Evolutionary conservation across 2,329 filamentous ascomycete species (phyloP).

Genomic region (Fusarium sp.): DNA sequence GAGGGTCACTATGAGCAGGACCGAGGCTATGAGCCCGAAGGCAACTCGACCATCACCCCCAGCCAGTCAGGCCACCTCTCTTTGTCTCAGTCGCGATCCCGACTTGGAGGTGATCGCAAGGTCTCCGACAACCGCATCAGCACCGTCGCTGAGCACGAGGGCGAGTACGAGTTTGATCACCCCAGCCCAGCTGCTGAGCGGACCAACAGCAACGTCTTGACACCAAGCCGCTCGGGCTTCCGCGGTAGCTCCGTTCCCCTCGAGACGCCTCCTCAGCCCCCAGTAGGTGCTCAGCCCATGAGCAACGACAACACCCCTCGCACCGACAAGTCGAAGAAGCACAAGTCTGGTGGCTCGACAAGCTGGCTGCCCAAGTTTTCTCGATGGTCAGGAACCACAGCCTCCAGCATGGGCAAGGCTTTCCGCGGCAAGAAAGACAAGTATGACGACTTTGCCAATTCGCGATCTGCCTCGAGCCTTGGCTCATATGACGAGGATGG

Average conservation of each 20-base stretch:
- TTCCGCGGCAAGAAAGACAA: conserved; percentile 74
- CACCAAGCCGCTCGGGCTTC: conserved; percentile 65
- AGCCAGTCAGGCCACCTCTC: conserved; percentile 83
- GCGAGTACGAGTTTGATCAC: conserved; percentile 73
- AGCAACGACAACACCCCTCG: conserved; percentile 84
- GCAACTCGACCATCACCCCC: conserved; percentile 75
- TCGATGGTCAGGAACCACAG: conserved; percentile 96
- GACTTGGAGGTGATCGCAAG: conserved; percentile 64
- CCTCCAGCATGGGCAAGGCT: conserved; percentile 85
- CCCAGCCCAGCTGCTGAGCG: conserved; percentile 55
- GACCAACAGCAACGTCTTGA: conserved; percentile 66
- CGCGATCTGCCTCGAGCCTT: conserved; percentile 82
- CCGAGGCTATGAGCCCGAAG: conserved; percentile 85
- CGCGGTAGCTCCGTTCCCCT: conserved; percentile 67
- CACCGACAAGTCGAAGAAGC: conserved; percentile 83
- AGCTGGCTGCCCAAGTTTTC: conserved; percentile 91
- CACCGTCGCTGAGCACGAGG: conserved; percentile 86
- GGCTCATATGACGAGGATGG: conserved; percentile 71
- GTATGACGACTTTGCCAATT: conserved; percentile 71
- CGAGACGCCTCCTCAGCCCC: conserved; percentile 69
- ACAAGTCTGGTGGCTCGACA: conserved; percentile 87
- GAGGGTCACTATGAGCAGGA: conserved; percentile 75
- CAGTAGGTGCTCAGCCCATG: conserved; percentile 52
- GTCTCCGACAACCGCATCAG: conserved; percentile 86
- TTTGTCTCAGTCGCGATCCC: conserved; percentile 63